phyloP scores from a whole-genome alignment of 352 stramenopile species.

The Halophytophthora polymorphica region DNA sequence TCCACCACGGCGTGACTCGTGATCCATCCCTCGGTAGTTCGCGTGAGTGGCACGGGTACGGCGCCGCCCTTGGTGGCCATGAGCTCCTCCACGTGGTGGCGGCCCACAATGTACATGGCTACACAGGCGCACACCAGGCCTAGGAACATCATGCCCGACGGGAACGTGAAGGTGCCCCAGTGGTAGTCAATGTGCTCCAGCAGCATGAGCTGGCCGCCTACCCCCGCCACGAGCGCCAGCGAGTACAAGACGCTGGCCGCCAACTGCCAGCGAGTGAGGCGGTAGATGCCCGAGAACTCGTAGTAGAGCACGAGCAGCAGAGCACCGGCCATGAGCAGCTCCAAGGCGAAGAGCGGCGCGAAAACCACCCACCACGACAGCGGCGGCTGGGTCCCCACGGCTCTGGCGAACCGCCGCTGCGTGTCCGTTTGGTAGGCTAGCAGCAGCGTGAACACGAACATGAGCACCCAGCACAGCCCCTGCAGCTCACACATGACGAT shows the following conservation, averaged over 20 bases:
- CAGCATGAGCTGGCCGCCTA: conserved; percentile 75
- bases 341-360: conserved; percentile 60
- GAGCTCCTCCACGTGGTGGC: conserved; percentile 75
- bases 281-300: conserved; percentile 77
- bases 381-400: conserved; percentile 24
- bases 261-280: conserved; percentile 70
- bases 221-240: conserved; percentile 52
- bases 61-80: conserved; percentile 79
- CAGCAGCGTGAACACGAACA: conserved; percentile 79
- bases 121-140: conserved; percentile 71
- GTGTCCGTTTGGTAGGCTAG: conserved; percentile 75
- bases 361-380: conserved; percentile 75
- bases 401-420: conserved; percentile 28
- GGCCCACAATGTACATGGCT: conserved; percentile 77
- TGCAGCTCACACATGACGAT: conserved; percentile 20
- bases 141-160: conserved; percentile 72
- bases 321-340: conserved; percentile 51
- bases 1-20: conserved; percentile 76
- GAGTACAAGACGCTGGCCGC: conserved; percentile 70
- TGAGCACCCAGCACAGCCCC: conserved; percentile 73
- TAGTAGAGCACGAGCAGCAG: conserved; percentile 73
- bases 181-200: conserved; percentile 72
- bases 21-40: conserved; percentile 77
- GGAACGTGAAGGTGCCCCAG: conserved; percentile 70
- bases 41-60: conserved; percentile 72